These are phyloP conservation scores for Fusarium sp. DNA, from an alignment of 2,329 filamentous ascomycete genomes.

Conservation along the genomic window DNA sequence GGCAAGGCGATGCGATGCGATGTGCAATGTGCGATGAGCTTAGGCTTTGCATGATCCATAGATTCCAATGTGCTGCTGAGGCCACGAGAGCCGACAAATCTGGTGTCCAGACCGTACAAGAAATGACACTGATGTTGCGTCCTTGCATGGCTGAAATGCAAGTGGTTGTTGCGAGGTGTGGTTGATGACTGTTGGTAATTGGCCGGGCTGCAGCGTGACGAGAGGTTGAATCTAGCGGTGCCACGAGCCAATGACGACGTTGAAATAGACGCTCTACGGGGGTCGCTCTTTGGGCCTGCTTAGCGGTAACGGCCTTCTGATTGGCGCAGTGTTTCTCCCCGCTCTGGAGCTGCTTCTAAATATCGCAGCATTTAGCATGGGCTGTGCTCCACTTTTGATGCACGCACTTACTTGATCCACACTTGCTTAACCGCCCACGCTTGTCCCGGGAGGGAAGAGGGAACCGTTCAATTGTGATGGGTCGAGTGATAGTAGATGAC, in stretches of 20 bases:
- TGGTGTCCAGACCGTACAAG: not conserved
- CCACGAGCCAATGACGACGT: slow-evolving; percentile 36
- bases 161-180: slow-evolving; percentile 8
- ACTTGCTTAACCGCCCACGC: slow-evolving; percentile 40
- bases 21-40: slow-evolving; percentile 22
- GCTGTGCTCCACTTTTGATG: slow-evolving; percentile 7
- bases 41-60: slow-evolving; percentile 37
- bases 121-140: slow-evolving; percentile 9
- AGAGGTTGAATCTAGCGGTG: slow-evolving; percentile 29
- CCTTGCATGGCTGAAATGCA: slow-evolving; percentile 34
- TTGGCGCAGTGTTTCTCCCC: slow-evolving; percentile 29
- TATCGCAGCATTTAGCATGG: slow-evolving; percentile 17
- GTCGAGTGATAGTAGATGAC: slow-evolving; percentile 27
- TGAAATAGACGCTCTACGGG: slow-evolving; percentile 38
- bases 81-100: slow-evolving; percentile 12
- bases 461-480: slow-evolving; percentile 33
- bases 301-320: slow-evolving; percentile 12
- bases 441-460: slow-evolving; percentile 11
- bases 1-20: slow-evolving; percentile 14
- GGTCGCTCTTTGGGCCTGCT: slow-evolving; percentile 16
- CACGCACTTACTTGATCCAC: slow-evolving; percentile 36
- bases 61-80: slow-evolving; percentile 23
- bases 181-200: slow-evolving; percentile 28
- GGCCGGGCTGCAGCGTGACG: slow-evolving; percentile 39
- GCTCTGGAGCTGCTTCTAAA: slow-evolving; percentile 27